Percentiles rank a stretch among this genome's conserved stretches.
These are phyloP conservation scores for Lentinula boryana DNA, from an alignment of 768 basidiomycete species.

Conservation along the genomic window DNA sequence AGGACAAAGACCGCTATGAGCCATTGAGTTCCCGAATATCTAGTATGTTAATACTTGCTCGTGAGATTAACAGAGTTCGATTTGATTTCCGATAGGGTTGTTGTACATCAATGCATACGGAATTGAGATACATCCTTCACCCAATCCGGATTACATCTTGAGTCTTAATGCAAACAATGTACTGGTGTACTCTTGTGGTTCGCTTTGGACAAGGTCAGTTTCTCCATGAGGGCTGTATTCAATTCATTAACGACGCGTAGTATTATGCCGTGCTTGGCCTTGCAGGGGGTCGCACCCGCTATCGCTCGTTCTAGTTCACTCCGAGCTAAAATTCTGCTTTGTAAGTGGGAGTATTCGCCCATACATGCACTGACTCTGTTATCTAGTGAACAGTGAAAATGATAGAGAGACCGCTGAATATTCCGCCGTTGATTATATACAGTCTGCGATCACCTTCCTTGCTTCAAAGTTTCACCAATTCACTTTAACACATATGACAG, in stretches of 20 bases:
- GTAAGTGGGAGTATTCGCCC: slow-evolving; percentile 37
- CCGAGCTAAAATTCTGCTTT: slow-evolving; percentile 76
- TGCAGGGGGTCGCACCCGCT: slow-evolving; percentile 70
- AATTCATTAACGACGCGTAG: slow-evolving; percentile 25
- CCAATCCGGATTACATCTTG: slow-evolving; percentile 75
- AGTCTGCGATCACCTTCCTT: slow-evolving; percentile 31
- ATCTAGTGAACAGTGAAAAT: slow-evolving; percentile 64
- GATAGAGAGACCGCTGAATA: slow-evolving; percentile 90
- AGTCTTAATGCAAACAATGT: slow-evolving; percentile 55
- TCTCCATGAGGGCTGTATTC: not conserved
- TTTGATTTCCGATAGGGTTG: slow-evolving; percentile 39
- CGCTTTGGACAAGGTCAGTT: slow-evolving; percentile 82
- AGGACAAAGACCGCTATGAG: slow-evolving; percentile 47
- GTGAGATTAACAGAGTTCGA: not conserved
- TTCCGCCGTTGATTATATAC: slow-evolving; percentile 78
- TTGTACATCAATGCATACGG: slow-evolving; percentile 91
- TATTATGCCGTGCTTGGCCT: slow-evolving; percentile 87
- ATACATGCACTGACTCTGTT: not conserved
- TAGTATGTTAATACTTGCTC: slow-evolving; percentile 34
- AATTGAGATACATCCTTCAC: slow-evolving; percentile 85
- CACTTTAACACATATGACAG: slow-evolving; percentile 26
- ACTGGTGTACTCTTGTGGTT: slow-evolving; percentile 89
- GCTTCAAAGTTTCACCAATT: not conserved
- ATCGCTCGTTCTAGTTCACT: slow-evolving; percentile 72
- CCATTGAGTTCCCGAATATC: slow-evolving; percentile 54